Percentiles rank a stretch among this genome's conserved stretches.
phyloP scores from a whole-genome alignment of 1,284 basidiomycete species.

The Earliella scabrosa region DNA sequence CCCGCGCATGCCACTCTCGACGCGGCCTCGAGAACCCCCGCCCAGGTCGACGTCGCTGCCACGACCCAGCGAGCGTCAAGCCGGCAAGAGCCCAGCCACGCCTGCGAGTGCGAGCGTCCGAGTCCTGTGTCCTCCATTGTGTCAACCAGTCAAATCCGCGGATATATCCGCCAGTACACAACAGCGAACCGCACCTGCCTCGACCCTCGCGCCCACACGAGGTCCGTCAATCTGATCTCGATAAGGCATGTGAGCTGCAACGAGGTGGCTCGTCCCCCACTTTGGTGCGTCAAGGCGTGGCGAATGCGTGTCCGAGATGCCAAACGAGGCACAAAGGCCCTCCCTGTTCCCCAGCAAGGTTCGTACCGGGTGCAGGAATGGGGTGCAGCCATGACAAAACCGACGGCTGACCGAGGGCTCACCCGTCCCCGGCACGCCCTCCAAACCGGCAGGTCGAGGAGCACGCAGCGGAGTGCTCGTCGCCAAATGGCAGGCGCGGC shows the following conservation, averaged over 20 bases:
- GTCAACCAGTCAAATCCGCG: constrained; percentile 37
- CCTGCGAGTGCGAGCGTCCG: constrained; percentile 14
- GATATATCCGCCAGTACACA: constrained; percentile 39
- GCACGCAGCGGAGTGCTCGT: constrained; percentile 28
- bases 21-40: constrained; percentile 7
- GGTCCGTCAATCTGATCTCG: constrained; percentile 41
- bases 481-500: constrained; percentile 35
- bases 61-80: too few species aligned
- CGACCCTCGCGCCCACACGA: constrained; percentile 39
- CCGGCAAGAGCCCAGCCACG: too few species aligned
- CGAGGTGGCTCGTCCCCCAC: constrained; percentile 63
- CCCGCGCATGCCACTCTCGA: too few species aligned
- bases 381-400: constrained; percentile 35
- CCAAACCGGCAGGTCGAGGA: constrained; percentile 35
- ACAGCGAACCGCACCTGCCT: constrained; percentile 32
- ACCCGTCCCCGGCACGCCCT: constrained; percentile 15
- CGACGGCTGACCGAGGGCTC: constrained; percentile 21
- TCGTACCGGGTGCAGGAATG: constrained; percentile 29
- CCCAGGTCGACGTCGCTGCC: constrained; percentile 19
- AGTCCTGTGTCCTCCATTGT: constrained; percentile 27
- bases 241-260: constrained; percentile 62
- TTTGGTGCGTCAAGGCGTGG: constrained; percentile 66
- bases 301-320: constrained; percentile 60
- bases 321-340: constrained; percentile 57
- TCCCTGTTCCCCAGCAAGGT: constrained; percentile 32